Evolutionary conservation across 2,329 filamentous ascomycete species (phyloP), one percentile per base, ranked within the genome.

Genomic region (Aspergillus jensenii): DNA sequence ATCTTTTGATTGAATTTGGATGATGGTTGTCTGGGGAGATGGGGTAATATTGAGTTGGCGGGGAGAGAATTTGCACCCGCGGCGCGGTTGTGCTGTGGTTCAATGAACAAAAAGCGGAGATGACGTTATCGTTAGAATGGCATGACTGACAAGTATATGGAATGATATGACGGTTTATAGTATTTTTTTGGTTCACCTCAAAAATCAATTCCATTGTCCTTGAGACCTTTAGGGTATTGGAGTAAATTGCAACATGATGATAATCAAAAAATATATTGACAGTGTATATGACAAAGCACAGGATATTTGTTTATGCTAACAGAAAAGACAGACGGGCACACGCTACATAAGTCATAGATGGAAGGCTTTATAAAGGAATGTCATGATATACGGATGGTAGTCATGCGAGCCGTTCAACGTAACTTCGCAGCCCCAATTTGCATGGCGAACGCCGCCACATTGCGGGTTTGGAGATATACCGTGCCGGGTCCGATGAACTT

Each of bases 401-500:
- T 8, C 15, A 23, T 17, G 44, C 5, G 9, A 14, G 39, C 2
- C 37, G 19, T 21, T 23, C 44, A 58, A 17, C 23, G 39, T n/a
- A 51, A 14, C 33, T 53, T 50, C 23, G 23, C 52, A 9, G 39
- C 48, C 5, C 35, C 54, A 17, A 52, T 44, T 1, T 23, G 27
- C 43, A 48, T 19, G 25, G 44, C 39, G 41, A 55, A 55, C n/a
- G 39, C 56, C 11, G 86, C 84, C 52, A 91, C 83, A 71, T 97
- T 98, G 61, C 95, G 85, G 1, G 95, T 98, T 76, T 99, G 95
- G 67, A 98, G 82, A 69, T 93, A 97, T 0, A 99, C 84, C 0
- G 91, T 96, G 0, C 95, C 95, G 0, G 95, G 95, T 43, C 84
- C 93, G 0, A 88, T 91, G 65, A 98, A 98, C 71, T 92, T 96